These are phyloP conservation scores for Salix arbutifolia DNA, from an alignment of 345 rosid species.

Conservation along the genomic window DNA sequence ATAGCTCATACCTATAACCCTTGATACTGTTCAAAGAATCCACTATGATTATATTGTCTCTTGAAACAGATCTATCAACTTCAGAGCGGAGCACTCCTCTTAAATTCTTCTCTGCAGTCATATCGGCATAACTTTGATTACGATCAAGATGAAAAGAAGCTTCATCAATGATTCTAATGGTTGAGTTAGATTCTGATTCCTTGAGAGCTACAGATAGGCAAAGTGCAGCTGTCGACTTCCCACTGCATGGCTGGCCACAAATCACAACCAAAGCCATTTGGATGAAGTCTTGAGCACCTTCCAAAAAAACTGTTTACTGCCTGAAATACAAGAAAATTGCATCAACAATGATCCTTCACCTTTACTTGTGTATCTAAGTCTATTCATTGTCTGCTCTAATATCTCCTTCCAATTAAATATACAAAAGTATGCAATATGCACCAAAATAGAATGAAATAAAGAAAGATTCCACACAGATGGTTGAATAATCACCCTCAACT, in stretches of 20 bases:
- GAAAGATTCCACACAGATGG: neutral
- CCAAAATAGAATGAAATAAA: neutral
- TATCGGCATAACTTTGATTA: conserved; percentile 80
- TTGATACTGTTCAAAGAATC: conserved; percentile 94
- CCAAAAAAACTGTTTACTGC: conserved; percentile 1
- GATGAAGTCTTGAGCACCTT: neutral
- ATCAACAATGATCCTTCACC: neutral
- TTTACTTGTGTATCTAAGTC: neutral
- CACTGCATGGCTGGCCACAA: conserved; percentile 96
- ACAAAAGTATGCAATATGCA: neutral
- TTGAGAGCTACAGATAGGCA: conserved; percentile 61
- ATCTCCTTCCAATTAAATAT: neutral
- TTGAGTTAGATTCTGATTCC: conserved; percentile 59
- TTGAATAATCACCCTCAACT: neutral
- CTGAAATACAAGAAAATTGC: neutral
- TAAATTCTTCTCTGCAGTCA: conserved; percentile 86
- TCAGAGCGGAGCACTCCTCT: conserved; percentile 93
- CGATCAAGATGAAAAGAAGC: conserved; percentile 80
- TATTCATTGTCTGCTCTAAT: conserved; percentile 7
- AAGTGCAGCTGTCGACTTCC: conserved; percentile 67
- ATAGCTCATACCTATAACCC: conserved; percentile 89
- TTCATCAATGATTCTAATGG: conserved; percentile 65
- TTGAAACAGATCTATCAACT: conserved; percentile 94
- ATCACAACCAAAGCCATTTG: conserved; percentile 86
- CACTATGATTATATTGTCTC: conserved; percentile 68